Base-by-base conservation (phyloP, 768 basidiomycete species). In the Pilatotrama ljubarskyi region DNA sequence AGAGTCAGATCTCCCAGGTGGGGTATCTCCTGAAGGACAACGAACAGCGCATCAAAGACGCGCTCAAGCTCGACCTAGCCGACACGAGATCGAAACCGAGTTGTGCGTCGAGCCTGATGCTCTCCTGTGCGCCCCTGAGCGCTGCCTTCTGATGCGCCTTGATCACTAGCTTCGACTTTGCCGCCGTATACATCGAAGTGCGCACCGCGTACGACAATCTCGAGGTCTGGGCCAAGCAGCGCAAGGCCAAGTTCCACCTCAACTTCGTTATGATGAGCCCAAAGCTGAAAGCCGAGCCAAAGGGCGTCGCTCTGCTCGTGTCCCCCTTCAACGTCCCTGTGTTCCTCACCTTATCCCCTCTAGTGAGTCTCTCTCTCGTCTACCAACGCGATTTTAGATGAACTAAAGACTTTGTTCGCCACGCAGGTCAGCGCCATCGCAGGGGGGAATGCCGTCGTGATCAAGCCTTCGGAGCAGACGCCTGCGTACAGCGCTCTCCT, bases 11-110 rank as follows among this genome's bases (percentile, higher is more conserved):
- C 24, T 78, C 86, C n/a, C 83, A 87, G 67, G 80, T 95, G 13
- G 85, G 80, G 8, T 89, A 90, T 69, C 74, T 91, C 64, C 29
- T 92, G 66, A 79, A 90, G 69, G 91, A 95, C 72, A 92, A 95
- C 69, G 66, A 74, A 18, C 74, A 81, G 35, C 81, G 75, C 15
- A 82, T 93, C 66, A 78, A 82, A 42, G 77, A 82, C 24, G 79
- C 91, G 0, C 69, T 92, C 60, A 70, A 72, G 1, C 61, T 70
- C 5, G 93, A 95, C 68, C 74, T 95, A 84, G 86, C 3, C 78
- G 90, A 46, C 87, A 85, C 0, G 42, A 72, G 2, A 66, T 84
- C 9, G 92, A 95, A 70, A 74, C 77, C 3, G 73, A 81, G 53
- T 78, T 90, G 75, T 81, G 24, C 59, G 79, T 69, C 17, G 24